Percentiles rank a stretch among this genome's conserved stretches.
Conservation (phyloP, 2,329 filamentous ascomycete genomes). For the Simplicillium sp. region DNA sequence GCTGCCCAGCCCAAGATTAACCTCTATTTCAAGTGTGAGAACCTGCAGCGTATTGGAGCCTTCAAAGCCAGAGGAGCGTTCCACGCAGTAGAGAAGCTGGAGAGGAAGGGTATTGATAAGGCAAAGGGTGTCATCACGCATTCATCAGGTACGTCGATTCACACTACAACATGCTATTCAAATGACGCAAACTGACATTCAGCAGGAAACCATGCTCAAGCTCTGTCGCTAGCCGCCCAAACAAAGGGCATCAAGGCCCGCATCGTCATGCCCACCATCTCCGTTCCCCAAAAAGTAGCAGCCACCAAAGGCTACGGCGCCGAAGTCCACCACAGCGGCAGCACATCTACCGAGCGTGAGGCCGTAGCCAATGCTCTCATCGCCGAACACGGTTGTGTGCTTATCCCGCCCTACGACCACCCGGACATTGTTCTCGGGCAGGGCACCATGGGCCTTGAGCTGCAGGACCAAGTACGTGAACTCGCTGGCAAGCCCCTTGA, state of each 20-base stretch:
- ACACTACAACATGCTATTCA: constrained; percentile 1
- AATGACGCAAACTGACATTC: background rate
- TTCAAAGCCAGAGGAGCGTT: constrained; percentile 92
- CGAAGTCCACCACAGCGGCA: constrained; percentile 70
- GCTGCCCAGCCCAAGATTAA: constrained; percentile 55
- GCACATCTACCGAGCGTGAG: constrained; percentile 72
- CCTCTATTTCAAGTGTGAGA: constrained; percentile 94
- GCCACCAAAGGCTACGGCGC: constrained; percentile 74
- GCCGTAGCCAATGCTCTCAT: constrained; percentile 63
- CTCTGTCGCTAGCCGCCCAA: constrained; percentile 74
- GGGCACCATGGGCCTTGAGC: constrained; percentile 79
- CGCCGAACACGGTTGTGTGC: constrained; percentile 59
- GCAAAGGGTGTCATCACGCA: constrained; percentile 74
- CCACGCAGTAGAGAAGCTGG: constrained; percentile 64
- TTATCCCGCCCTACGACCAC: constrained; percentile 89
- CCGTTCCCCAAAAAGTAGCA: constrained; percentile 76
- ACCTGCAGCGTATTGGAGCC: constrained; percentile 79
- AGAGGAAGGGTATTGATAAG: constrained; percentile 40
- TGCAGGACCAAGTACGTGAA: constrained; percentile 61
- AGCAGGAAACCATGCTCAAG: constrained; percentile 87
- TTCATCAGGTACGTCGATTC: constrained; percentile 57
- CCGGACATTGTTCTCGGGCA: constrained; percentile 86
- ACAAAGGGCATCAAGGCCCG: constrained; percentile 67
- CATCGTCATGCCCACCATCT: constrained; percentile 89
- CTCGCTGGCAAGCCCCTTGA: constrained; percentile 40